These are phyloP conservation scores for Diospyros lotus DNA, from an alignment of 148 eudicot species.

Conservation along the genomic window DNA sequence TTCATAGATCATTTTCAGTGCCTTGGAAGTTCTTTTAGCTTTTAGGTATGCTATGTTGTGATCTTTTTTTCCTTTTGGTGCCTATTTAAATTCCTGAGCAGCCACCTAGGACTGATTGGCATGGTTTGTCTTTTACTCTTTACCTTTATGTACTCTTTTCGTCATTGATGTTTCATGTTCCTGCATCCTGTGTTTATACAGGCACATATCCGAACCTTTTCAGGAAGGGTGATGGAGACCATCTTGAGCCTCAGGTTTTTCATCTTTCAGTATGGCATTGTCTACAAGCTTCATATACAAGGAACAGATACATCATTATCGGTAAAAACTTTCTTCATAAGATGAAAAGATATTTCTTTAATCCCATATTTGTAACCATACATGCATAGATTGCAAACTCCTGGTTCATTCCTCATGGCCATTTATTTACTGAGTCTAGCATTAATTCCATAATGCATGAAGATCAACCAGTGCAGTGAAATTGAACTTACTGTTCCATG, in stretches of 20 bases:
- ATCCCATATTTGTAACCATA: neutral
- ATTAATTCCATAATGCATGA: too few species aligned
- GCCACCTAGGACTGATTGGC: neutral
- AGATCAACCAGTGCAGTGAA: neutral
- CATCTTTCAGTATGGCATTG: conserved; percentile 89
- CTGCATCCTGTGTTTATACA: conserved; percentile 29
- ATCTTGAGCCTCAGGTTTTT: conserved; percentile 90
- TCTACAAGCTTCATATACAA: conserved; percentile 80
- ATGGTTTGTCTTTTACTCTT: neutral
- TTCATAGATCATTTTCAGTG: too few species aligned
- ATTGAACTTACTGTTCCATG: neutral
- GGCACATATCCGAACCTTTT: conserved; percentile 68
- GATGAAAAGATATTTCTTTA: neutral
- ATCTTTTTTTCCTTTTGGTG: neutral
- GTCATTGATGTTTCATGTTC: neutral
- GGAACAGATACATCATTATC: conserved; percentile 68
- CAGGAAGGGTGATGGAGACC: conserved; percentile 83
- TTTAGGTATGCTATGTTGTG: too few species aligned
- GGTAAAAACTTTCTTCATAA: conserved; percentile 36
- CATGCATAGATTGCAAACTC: neutral
- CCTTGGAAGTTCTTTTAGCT: too few species aligned
- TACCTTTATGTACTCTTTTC: neutral
- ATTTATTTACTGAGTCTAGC: neutral
- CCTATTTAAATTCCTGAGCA: neutral
- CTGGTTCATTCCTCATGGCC: neutral